Conservation (phyloP, 106 monocot species). For the Dioscorea dumetorum region DNA sequence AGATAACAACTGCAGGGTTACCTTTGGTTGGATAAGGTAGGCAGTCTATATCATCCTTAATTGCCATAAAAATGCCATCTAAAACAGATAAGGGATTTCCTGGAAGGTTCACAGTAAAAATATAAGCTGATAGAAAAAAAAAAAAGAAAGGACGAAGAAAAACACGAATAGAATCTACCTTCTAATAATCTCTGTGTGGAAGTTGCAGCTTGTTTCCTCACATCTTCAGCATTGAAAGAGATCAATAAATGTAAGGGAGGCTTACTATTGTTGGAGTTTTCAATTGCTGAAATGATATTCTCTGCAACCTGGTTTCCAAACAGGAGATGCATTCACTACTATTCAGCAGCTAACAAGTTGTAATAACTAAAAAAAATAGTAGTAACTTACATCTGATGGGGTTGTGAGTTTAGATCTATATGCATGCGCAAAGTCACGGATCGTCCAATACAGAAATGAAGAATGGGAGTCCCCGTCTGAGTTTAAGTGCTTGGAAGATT, state of each 20-base stretch:
- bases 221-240: slow-evolving; percentile 59
- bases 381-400: slow-evolving; percentile 67
- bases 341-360: neutral
- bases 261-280: slow-evolving; percentile 47
- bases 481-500: slow-evolving; percentile 28
- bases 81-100: slow-evolving; percentile 86
- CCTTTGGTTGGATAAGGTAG: slow-evolving; percentile 79
- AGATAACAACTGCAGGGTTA: slow-evolving; percentile 9
- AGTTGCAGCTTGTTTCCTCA: slow-evolving; percentile 79
- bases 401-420: slow-evolving; percentile 68
- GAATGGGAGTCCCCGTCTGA: slow-evolving; percentile 14
- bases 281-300: slow-evolving; percentile 65
- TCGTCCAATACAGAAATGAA: slow-evolving; percentile 86
- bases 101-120: slow-evolving; percentile 5
- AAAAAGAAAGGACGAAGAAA: neutral
- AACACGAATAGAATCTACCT: slow-evolving; percentile 24
- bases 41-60: slow-evolving; percentile 99
- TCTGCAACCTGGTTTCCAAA: slow-evolving; percentile 58
- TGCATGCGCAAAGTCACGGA: slow-evolving; percentile 96
- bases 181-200: slow-evolving; percentile 74
- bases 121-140: neutral
- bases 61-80: slow-evolving; percentile 90
- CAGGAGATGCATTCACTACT: neutral
- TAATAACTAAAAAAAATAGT: neutral
- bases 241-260: slow-evolving; percentile 73